Conservation (phyloP, 192 early-diverging fungal genomes). For the Linnemannia schmuckeri region DNA sequence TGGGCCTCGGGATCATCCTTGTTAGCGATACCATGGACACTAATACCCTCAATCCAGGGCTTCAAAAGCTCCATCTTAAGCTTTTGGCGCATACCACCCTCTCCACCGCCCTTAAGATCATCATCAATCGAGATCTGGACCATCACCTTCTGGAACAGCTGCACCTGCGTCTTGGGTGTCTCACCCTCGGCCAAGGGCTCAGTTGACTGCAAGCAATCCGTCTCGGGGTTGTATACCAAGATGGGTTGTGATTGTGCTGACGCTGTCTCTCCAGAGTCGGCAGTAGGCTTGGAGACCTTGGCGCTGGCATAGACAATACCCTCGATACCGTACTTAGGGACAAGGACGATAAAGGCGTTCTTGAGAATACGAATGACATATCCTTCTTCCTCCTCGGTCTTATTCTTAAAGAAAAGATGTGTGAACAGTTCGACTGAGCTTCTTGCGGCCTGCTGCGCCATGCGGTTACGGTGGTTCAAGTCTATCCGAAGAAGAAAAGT, state of each 20-base stretch:
- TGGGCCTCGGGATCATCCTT: slow-evolving; percentile 41
- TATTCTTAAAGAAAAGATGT: slow-evolving; percentile 95
- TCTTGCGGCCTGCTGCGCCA: slow-evolving; percentile 95
- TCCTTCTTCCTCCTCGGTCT: slow-evolving; percentile 86
- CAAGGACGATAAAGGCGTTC: slow-evolving; percentile 94
- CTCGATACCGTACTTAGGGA: slow-evolving; percentile 93
- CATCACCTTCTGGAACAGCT: slow-evolving; percentile 85
- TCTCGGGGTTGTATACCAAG: slow-evolving; percentile 59
- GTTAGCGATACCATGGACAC: slow-evolving; percentile 50
- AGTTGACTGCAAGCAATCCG: slow-evolving; percentile 55
- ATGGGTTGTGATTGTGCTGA: slow-evolving; percentile 19
- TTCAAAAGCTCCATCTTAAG: slow-evolving; percentile 69
- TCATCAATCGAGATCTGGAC: slow-evolving; percentile 78
- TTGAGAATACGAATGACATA: slow-evolving; percentile 93
- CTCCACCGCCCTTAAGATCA: slow-evolving; percentile 62
- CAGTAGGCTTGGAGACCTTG: slow-evolving; percentile 21
- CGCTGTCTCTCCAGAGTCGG: slow-evolving; percentile 23
- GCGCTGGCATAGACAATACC: slow-evolving; percentile 85
- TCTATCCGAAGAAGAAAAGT: slow-evolving; percentile 44
- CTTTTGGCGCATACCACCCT: slow-evolving; percentile 73
- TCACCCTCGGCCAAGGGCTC: slow-evolving; percentile 46
- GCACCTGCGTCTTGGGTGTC: slow-evolving; percentile 62
- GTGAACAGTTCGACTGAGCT: slow-evolving; percentile 98
- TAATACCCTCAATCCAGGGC: slow-evolving; percentile 67
- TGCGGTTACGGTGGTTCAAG: slow-evolving; percentile 94